Percentiles rank a stretch among this genome's conserved stretches.
phyloP scores from a whole-genome alignment of 225 moss, liverwort and hornwort genomes.

The Anthoceros angustus region DNA sequence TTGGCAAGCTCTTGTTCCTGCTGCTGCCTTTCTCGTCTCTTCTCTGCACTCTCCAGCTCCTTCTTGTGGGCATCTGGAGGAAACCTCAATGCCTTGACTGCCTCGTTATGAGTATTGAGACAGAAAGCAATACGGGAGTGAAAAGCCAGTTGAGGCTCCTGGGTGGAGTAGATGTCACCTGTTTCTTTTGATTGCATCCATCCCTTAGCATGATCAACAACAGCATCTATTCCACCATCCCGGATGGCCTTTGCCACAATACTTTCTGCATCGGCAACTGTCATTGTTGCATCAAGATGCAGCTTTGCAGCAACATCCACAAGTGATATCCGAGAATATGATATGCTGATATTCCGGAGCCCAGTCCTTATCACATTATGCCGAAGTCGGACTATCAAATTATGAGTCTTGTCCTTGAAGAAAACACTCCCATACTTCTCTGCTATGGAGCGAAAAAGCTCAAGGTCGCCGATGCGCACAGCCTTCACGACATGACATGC shows the following conservation, averaged over 20 bases:
- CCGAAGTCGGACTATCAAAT: constrained; percentile 82
- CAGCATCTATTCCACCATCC: constrained; percentile 91
- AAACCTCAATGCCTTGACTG: constrained; percentile 65
- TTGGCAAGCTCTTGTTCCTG: constrained; percentile 87
- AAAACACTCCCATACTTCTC: constrained; percentile 59
- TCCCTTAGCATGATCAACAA: constrained; percentile 73
- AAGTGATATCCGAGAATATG: constrained; percentile 87
- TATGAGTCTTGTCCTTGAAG: constrained; percentile 78
- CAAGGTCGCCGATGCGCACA: constrained; percentile 91
- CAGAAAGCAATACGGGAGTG: constrained; percentile 93
- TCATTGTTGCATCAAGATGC: constrained; percentile 71
- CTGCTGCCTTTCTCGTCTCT: constrained; percentile 67
- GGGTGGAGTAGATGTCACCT: constrained; percentile 89
- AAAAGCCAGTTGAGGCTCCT: constrained; percentile 91
- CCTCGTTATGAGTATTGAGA: constrained; percentile 58
- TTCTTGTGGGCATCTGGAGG: constrained; percentile 84
- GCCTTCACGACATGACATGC: constrained; percentile 28
- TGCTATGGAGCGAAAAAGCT: constrained; percentile 74
- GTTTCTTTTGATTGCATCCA: constrained; percentile 99
- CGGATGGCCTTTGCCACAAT: constrained; percentile 95
- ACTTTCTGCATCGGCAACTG: constrained; percentile 92
- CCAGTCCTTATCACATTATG: constrained; percentile 97
- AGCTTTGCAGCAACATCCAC: constrained; percentile 72
- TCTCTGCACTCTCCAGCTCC: constrained; percentile 77
- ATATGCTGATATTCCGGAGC: constrained; percentile 89